Base-by-base conservation (phyloP, 148 eudicot genomes). In the Chenopodium quinoa region DNA sequence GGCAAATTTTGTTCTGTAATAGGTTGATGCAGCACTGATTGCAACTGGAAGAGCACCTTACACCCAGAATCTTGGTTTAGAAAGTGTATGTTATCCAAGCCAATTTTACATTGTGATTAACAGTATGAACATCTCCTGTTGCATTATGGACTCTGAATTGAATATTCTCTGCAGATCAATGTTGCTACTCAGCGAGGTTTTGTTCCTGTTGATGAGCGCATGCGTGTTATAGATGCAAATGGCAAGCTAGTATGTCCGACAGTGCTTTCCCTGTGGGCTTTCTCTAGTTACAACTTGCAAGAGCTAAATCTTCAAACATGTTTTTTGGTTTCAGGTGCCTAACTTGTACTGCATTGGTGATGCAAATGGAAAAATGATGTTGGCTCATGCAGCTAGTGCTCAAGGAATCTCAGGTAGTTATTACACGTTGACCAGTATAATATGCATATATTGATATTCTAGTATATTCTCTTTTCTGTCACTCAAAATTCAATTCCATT, bases 301-400 rank as follows among this genome's bases (percentile, higher is more conserved):
- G 48, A 48, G 4, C 60, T 73, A 68, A 34, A 62, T 32, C 8
- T 44, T 54, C 25, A 58, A 73, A 22, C 27, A 62, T 25, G 0
- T 31, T 31, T 58, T 80, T 32, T 80, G n/a, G 81, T 83, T 50
- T 79, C 84, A 97, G 99, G 94, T 97, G 74, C 98, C 98, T 78
- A 90, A 97, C 89, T 76, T 97, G 78, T 97, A 92, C 82, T 97
- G 99, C 88, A 97, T 97, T 82, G 99, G 99, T 86, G 99, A 97
- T 91, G 99, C 99, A 83, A 97, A 97, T 84, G 99, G 99, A 65
- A 94, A 92, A 88, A 81, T 97, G 94, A 97, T 97, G 99, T 91
- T 97, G 91, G 99, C 99, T 81, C 99, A 97, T 90, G 99, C 99
- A 75, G 97, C 99, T 69, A 97, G 99, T 86, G 99, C 99, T 67